phyloP scores from a whole-genome alignment of 306 rosid species.

The Corylus avellana region DNA sequence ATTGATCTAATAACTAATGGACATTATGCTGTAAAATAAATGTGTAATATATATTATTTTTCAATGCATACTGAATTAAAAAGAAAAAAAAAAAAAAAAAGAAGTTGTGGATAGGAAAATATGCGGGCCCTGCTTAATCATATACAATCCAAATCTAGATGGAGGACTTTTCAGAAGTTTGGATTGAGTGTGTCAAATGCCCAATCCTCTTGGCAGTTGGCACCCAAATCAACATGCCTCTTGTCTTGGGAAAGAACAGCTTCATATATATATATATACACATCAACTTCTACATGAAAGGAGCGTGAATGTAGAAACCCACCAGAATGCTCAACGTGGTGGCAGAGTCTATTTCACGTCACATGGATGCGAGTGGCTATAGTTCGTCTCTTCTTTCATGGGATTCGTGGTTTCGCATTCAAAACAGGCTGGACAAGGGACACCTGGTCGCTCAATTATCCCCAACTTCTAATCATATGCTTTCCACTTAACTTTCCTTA shows the following conservation, averaged over 20 bases:
- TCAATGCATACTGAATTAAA: too few relatives aligned
- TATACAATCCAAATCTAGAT: too few relatives aligned
- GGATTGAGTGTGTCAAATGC: conserved; percentile 22
- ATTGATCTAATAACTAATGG: too few relatives aligned
- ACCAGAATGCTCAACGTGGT: neutral
- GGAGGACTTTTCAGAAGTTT: too few relatives aligned
- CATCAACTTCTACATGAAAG: neutral
- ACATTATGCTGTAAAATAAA: too few relatives aligned
- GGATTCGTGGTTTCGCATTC: conserved; percentile 13
- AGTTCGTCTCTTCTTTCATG: neutral
- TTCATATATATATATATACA: neutral
- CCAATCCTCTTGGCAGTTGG: conserved; percentile 6
- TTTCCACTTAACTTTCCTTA: neutral
- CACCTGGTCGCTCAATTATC: conserved; percentile 11
- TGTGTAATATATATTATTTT: too few relatives aligned
- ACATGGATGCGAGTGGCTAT: neutral
- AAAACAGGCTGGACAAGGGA: conserved; percentile 12
- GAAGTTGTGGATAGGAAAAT: neutral
- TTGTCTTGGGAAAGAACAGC: conserved; percentile 3
- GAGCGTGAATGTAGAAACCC: neutral
- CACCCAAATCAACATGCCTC: conserved; percentile 13
- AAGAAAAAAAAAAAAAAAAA: too few relatives aligned
- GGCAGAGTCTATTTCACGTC: neutral
- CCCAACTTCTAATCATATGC: neutral
- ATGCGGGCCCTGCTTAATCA: neutral